These are phyloP conservation scores for Tylopilus orsonianus DNA, from an alignment of 1,284 basidiomycete genomes.

Conservation along the genomic window DNA sequence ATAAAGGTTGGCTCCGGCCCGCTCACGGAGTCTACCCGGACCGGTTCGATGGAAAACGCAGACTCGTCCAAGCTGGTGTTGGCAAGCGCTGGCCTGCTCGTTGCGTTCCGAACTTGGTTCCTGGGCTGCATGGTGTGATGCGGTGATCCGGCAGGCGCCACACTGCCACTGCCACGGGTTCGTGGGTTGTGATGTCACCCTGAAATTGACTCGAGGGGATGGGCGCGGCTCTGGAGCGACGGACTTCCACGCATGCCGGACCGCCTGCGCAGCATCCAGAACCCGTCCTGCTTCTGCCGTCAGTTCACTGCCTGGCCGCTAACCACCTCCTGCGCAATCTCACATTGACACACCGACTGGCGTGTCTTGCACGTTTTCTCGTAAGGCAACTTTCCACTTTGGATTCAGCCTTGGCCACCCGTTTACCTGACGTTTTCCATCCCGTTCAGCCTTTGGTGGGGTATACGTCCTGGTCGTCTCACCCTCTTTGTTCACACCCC, in stretches of 20 bases:
- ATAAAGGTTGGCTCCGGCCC: too few relatives aligned
- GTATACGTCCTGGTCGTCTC: constrained; percentile 28
- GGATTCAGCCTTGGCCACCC: constrained; percentile 33
- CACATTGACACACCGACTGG: constrained; percentile 19
- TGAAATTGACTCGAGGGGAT: constrained; percentile 7
- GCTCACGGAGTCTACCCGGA: constrained; percentile 1
- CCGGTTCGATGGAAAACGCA: too few relatives aligned
- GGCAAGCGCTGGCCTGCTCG: too few relatives aligned
- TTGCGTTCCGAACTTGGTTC: too few relatives aligned
- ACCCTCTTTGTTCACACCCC: constrained; percentile 23
- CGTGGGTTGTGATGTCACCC: constrained; percentile 32
- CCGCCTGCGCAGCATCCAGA: constrained; percentile 16
- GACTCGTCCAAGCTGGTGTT: too few relatives aligned
- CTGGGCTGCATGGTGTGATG: background rate
- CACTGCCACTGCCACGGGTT: constrained; percentile 31
- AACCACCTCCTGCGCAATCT: constrained; percentile 11
- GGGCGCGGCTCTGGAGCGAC: constrained; percentile 4
- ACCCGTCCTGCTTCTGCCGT: constrained; percentile 4
- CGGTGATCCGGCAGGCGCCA: constrained; percentile 13
- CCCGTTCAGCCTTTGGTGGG: constrained; percentile 28
- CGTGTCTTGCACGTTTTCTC: constrained; percentile 38
- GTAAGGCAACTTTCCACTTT: constrained; percentile 33
- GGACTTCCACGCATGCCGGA: constrained; percentile 6
- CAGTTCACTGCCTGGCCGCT: constrained; percentile 8
- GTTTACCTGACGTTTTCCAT: constrained; percentile 41